Conservation (phyloP, 2,329 filamentous ascomycete genomes). For the Chaetomiaceae sp. region DNA sequence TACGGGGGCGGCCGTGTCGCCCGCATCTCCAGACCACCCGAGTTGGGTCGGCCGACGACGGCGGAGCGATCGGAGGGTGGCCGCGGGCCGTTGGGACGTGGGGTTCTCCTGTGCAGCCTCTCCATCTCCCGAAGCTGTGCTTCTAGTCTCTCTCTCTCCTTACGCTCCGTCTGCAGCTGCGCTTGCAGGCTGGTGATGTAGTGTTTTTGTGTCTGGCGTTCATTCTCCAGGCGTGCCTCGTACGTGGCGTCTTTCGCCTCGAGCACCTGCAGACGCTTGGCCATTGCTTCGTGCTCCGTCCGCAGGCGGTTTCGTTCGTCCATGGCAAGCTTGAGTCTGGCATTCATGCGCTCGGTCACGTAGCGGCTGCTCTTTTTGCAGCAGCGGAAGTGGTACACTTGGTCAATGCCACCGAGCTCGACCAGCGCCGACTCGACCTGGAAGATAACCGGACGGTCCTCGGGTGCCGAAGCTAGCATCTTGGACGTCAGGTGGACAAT, state of each 20-base stretch:
- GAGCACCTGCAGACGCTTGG: slow-evolving; percentile 31
- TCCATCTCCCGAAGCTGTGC: slow-evolving; percentile 24
- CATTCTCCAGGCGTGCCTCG: slow-evolving; percentile 33
- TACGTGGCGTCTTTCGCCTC: slow-evolving; percentile 37
- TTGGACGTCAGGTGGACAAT: slow-evolving; percentile 32
- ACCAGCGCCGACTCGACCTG: slow-evolving; percentile 37
- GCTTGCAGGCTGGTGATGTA: slow-evolving; percentile 30
- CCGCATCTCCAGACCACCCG: slow-evolving; percentile 17
- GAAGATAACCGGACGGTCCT: slow-evolving; percentile 30
- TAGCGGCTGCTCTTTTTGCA: slow-evolving; percentile 35
- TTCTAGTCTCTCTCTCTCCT: slow-evolving; percentile 24
- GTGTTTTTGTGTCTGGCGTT: slow-evolving; percentile 31
- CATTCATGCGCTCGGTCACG: slow-evolving; percentile 33
- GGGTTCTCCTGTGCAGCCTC: slow-evolving; percentile 17
- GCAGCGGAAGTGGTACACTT: slow-evolving; percentile 41
- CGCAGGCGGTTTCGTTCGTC: slow-evolving; percentile 25
- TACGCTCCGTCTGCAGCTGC: slow-evolving; percentile 33
- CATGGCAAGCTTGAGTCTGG: slow-evolving; percentile 25
- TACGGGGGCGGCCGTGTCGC: slow-evolving; percentile 12
- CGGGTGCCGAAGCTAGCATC: slow-evolving; percentile 32
- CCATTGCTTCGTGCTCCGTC: slow-evolving; percentile 30
- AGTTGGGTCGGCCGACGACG: slow-evolving; percentile 15
- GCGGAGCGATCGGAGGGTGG: slow-evolving; percentile 10
- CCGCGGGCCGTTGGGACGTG: slow-evolving; percentile 16
- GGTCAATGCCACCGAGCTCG: slow-evolving; percentile 41